These are phyloP conservation scores for Trametes elegans DNA, from an alignment of 768 basidiomycete species.

Conservation along the genomic window DNA sequence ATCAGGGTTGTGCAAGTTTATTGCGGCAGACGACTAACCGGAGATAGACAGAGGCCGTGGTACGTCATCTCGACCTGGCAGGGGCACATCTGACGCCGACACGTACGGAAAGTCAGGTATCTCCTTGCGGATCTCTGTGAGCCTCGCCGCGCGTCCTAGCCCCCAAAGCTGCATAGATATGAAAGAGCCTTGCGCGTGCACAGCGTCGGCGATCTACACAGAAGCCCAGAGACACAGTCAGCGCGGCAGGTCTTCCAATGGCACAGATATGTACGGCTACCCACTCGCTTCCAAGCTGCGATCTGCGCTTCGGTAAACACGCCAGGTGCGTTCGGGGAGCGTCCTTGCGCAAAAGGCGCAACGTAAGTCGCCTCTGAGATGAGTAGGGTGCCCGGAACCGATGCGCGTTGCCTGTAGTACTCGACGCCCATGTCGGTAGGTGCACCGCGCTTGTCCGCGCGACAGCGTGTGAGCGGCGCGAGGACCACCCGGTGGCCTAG, in stretches of 20 bases:
- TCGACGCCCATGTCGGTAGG: slow-evolving; percentile 35
- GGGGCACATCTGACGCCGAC: slow-evolving; percentile 26
- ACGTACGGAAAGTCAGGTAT: slow-evolving; percentile 23
- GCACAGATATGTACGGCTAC: no score
- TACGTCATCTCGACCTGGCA: background rate
- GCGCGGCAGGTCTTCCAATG: no score
- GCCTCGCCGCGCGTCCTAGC: slow-evolving; percentile 41
- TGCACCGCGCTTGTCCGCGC: slow-evolving; percentile 34
- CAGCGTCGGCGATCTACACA: slow-evolving; percentile 50
- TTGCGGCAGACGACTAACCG: background rate
- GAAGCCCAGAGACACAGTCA: no score
- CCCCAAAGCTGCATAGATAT: slow-evolving; percentile 60
- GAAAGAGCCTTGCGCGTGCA: slow-evolving; percentile 51
- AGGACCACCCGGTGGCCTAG: background rate
- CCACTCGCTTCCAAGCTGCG: slow-evolving; percentile 40
- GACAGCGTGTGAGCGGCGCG: slow-evolving; percentile 24
- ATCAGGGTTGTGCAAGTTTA: background rate
- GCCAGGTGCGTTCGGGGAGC: slow-evolving; percentile 38
- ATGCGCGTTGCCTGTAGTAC: slow-evolving; percentile 47
- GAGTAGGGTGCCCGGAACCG: slow-evolving; percentile 46
- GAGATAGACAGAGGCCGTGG: slow-evolving; percentile 26
- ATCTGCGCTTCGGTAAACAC: slow-evolving; percentile 47
- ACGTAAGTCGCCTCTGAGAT: slow-evolving; percentile 52
- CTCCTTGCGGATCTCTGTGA: slow-evolving; percentile 35
- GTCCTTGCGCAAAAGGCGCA: slow-evolving; percentile 30